Percentiles rank a stretch among this genome's conserved stretches.
phyloP scores from a whole-genome alignment of 495 filamentous ascomycete species.

The Aspergillus steynii region DNA sequence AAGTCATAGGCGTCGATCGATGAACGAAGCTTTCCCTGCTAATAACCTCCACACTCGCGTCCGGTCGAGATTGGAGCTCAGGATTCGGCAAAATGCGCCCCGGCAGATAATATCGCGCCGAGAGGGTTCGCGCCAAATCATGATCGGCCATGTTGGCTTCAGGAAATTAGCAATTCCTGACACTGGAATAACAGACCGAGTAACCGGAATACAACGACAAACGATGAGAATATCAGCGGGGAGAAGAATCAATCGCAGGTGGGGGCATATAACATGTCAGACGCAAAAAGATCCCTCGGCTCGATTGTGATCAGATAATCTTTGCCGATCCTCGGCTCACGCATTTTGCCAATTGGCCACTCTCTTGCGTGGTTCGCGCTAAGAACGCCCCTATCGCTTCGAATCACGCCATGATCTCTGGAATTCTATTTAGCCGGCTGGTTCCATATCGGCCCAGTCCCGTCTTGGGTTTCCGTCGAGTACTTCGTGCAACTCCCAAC shows the following conservation, averaged over 20 bases:
- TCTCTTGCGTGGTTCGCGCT: no score
- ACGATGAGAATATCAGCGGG: not conserved
- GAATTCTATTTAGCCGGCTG: not conserved
- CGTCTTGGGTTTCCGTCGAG: not conserved
- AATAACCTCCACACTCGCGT: not conserved
- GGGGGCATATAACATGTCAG: not conserved
- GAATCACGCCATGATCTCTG: no score
- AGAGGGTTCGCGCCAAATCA: constrained; percentile 5
- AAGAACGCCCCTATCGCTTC: no score
- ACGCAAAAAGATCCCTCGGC: not conserved
- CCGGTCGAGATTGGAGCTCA: not conserved
- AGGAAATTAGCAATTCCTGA: not conserved
- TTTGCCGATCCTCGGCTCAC: not conserved
- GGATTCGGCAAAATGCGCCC: constrained; percentile 1
- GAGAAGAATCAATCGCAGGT: not conserved
- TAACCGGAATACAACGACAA: not conserved
- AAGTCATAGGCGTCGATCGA: not conserved
- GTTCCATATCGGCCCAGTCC: not conserved
- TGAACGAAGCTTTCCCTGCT: not conserved
- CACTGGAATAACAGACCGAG: not conserved
- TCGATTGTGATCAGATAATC: not conserved
- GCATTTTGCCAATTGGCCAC: not conserved
- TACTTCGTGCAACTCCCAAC: no score
- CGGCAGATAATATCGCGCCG: constrained; percentile 12
- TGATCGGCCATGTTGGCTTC: constrained; percentile 5